A percentile compares a stretch with the other conserved stretches of the same genome.
Conservation (phyloP, 78 protist species). For the Dictyostelium citrinum region DNA sequence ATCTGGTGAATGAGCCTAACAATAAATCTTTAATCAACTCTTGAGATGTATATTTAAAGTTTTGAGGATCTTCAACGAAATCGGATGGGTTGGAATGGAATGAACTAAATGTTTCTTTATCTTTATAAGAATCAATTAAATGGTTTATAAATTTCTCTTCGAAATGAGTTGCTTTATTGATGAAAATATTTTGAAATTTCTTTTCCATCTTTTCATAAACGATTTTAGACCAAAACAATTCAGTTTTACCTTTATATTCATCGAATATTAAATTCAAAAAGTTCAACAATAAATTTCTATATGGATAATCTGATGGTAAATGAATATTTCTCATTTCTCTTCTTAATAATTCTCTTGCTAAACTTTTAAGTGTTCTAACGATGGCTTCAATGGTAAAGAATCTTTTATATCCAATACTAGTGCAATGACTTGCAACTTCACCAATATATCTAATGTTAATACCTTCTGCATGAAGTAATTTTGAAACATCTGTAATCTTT, state of each 20-base stretch:
- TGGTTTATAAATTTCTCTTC: neutral
- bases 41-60: neutral
- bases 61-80: neutral
- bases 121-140: neutral
- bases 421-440: neutral
- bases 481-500: neutral
- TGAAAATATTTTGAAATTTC: conserved; percentile 18
- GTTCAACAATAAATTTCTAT: conserved; percentile 50
- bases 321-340: conserved; percentile 73
- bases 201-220: conserved; percentile 35
- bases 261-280: conserved; percentile 55
- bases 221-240: conserved; percentile 14
- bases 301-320: conserved; percentile 72
- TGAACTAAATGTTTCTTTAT: neutral
- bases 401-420: neutral
- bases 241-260: neutral
- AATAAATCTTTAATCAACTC: neutral
- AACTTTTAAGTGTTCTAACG: conserved; percentile 10
- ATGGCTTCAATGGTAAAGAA: conserved; percentile 36
- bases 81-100: neutral
- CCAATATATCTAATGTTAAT: conserved; percentile 48
- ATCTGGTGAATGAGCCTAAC: neutral
- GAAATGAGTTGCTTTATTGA: neutral
- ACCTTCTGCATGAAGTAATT: conserved; percentile 42
- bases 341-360: conserved; percentile 66